Evolutionary conservation across 345 rosid genomes (phyloP).

Genomic region (Brassica napus): DNA sequence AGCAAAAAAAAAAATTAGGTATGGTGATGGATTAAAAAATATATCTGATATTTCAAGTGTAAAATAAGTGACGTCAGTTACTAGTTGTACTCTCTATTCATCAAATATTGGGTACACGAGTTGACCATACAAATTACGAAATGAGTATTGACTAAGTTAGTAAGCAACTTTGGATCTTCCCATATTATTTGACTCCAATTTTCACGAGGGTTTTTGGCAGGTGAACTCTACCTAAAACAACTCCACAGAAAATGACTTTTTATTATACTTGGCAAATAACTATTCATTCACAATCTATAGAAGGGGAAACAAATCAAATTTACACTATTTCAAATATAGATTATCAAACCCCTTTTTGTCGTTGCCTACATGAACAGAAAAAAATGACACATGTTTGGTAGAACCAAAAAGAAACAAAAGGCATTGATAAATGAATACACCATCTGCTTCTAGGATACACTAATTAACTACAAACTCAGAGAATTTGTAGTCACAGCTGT

Average conservation of each 20-base stretch:
- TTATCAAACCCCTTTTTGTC: background rate
- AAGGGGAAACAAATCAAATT: background rate
- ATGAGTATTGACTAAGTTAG: background rate
- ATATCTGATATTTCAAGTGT: background rate
- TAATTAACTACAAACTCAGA: background rate
- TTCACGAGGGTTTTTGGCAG: slow-evolving; percentile 43
- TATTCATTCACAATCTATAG: background rate
- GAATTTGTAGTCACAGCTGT: background rate
- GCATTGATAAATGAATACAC: background rate
- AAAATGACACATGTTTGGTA: background rate
- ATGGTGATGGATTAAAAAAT: background rate
- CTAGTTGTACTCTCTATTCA: background rate
- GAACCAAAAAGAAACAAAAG: background rate
- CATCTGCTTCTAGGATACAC: background rate
- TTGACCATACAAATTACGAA: background rate
- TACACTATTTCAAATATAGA: background rate
- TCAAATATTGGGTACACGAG: background rate
- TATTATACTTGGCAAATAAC: background rate
- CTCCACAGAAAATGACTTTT: background rate
- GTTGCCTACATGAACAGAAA: background rate
- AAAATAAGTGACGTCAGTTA: background rate
- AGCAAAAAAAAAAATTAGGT: too few relatives aligned
- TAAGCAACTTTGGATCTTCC: slow-evolving; percentile 15
- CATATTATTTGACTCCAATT: background rate
- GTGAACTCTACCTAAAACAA: slow-evolving; percentile 31